Evolutionary conservation across 2,329 filamentous ascomycete genomes (phyloP).

Genomic region (Penicillium crustosum): DNA sequence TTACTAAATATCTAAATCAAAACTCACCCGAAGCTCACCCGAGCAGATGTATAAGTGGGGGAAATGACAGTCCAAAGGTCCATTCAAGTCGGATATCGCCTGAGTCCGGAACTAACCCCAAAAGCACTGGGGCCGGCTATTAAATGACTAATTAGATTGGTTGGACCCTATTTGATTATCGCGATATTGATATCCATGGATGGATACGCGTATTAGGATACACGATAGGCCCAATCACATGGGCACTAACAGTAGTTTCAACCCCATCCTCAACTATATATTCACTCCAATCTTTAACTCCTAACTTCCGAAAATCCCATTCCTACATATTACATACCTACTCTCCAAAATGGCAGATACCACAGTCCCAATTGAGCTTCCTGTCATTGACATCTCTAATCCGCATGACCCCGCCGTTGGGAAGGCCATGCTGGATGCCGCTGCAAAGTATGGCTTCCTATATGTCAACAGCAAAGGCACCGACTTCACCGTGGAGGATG

Average conservation of each 20-base stretch:
- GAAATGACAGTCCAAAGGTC: background rate
- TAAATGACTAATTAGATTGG: background rate
- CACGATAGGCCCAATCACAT: conserved; percentile 15
- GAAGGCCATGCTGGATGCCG: conserved; percentile 72
- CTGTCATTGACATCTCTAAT: conserved; percentile 77
- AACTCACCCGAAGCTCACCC: background rate
- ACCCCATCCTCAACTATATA: background rate
- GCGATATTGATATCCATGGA: conserved; percentile 8
- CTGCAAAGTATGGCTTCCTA: conserved; percentile 80
- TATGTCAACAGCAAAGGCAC: conserved; percentile 76
- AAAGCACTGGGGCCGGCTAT: background rate
- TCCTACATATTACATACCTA: background rate
- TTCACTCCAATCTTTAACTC: background rate
- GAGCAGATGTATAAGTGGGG: background rate
- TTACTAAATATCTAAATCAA: background rate
- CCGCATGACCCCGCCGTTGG: conserved; percentile 61
- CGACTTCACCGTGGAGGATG: conserved; percentile 64
- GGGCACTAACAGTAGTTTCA: background rate
- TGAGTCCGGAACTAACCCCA: conserved; percentile 5
- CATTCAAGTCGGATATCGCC: conserved; percentile 18
- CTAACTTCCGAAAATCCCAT: background rate
- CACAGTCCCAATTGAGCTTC: conserved; percentile 55
- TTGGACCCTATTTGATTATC: background rate
- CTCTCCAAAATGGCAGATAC: conserved; percentile 26
- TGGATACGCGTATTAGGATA: conserved; percentile 1